Percentiles rank a stretch among this genome's conserved stretches.
Conservation (phyloP, 208 protist genomes). For the Giardia muris region DNA sequence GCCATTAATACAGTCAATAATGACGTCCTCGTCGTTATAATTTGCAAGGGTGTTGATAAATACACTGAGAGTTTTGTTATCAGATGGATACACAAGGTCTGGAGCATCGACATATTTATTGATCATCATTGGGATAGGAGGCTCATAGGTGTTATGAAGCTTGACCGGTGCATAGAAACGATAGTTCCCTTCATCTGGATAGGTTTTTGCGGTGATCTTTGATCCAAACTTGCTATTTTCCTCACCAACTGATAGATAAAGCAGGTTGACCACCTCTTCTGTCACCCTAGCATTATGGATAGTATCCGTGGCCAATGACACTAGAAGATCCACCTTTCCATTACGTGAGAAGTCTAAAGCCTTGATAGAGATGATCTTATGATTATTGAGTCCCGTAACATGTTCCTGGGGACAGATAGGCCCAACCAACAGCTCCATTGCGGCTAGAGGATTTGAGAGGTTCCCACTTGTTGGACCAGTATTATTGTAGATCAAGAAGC, state of each 20-base stretch:
- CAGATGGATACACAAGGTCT: neutral
- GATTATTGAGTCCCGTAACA: neutral
- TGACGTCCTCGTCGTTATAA: neutral
- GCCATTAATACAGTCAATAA: neutral
- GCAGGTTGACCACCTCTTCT: neutral
- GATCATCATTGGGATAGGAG: neutral
- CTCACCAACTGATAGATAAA: neutral
- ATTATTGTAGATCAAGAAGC: neutral
- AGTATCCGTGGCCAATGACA: neutral
- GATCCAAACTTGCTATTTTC: neutral
- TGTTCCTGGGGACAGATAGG: neutral
- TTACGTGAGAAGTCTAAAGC: neutral
- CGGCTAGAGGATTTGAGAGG: no score
- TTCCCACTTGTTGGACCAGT: neutral
- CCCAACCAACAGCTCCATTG: no score
- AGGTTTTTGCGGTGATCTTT: neutral
- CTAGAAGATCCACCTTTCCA: neutral
- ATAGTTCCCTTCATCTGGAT: neutral
- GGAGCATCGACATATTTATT: neutral
- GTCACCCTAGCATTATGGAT: neutral
- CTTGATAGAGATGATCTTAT: neutral
- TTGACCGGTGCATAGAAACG: neutral
- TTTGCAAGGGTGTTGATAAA: neutral
- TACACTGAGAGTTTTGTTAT: neutral
- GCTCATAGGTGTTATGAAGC: neutral